Base-by-base conservation (phyloP, 208 protist genomes). In the Leptomonas pyrrhocoris region DNA sequence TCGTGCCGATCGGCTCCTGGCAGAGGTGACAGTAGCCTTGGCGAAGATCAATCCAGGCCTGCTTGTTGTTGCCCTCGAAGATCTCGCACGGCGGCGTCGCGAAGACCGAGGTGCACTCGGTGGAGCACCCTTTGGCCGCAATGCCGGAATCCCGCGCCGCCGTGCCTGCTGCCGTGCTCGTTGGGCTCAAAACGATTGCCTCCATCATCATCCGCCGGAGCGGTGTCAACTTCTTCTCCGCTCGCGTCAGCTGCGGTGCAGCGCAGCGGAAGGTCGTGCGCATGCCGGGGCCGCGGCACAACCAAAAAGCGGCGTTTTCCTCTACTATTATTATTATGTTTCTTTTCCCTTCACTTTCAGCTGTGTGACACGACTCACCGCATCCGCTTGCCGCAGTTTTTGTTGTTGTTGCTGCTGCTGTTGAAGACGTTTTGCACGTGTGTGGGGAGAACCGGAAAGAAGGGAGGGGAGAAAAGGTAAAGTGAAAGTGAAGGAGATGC, bases 51-150 rank as follows among this genome's bases (percentile, higher is more conserved):
- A 94, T 46, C 89, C 91, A 96, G 2, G 76, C 83, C 57, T 92
- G 86, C 50, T 89, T 90, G 68, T 92, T 92, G 68, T 90, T 90
- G 9, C 82, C 86, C 43, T 96, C 91, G 61, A 92, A 88, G 16
- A 93, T 57, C 43, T 82, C 82, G 36, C 70, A 43, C 8, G 61
- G 67, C 21, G 61, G 46, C 40, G 30, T 42, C 45, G 53, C 73
- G 38, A 80, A 81, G 15, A 74, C 58, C 0, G 71, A 62, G 5
- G 21, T 21, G 13, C 79, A 74, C 25, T 84, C 85, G 23, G 66
- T 67, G 2, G 78, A 79, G 11, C 68, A 80, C 4, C 88, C 88
- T 15, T 84, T 76, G 7, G 73, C 46, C 21, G 8, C 34, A 5
- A 25, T 36, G 7, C 36, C 50, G n/a, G 48, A 28, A 2, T 49